These are phyloP conservation scores for Aphanocladium album DNA, from an alignment of 2,329 filamentous ascomycete species.

Conservation along the genomic window DNA sequence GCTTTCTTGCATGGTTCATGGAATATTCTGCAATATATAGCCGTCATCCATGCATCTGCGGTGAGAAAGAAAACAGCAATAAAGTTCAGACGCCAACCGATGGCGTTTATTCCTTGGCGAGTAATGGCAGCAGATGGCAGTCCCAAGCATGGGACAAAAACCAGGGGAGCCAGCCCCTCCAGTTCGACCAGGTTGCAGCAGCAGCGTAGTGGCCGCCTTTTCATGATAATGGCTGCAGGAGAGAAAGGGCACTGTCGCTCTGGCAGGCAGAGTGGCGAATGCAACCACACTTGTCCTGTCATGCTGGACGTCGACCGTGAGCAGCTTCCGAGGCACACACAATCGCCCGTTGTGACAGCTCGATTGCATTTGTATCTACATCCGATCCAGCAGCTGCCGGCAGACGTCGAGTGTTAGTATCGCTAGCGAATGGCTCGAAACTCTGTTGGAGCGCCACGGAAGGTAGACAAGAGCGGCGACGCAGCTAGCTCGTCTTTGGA, in stretches of 20 bases:
- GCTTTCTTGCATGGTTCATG: background rate
- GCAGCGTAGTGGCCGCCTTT: background rate
- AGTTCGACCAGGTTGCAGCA: conserved; percentile 4
- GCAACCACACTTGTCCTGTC: background rate
- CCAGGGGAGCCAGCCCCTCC: background rate
- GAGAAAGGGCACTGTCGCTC: background rate
- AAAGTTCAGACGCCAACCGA: conserved; percentile 1
- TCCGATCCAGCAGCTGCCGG: background rate
- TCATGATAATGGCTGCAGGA: background rate
- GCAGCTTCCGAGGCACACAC: background rate
- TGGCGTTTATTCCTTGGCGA: background rate
- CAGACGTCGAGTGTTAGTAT: background rate
- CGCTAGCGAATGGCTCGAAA: background rate
- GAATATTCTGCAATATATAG: background rate
- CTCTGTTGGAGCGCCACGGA: background rate
- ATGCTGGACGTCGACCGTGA: background rate
- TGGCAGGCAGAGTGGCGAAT: background rate
- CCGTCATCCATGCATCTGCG: background rate
- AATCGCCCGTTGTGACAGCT: background rate
- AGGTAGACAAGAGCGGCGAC: background rate
- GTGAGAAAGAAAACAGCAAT: background rate
- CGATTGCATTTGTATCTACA: background rate
- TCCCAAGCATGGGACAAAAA: too few species aligned
- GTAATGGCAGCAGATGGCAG: background rate
- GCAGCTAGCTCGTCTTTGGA: conserved; percentile 8